phyloP scores from a whole-genome alignment of 805 yeast species.

The Suhomyces vadensis region DNA sequence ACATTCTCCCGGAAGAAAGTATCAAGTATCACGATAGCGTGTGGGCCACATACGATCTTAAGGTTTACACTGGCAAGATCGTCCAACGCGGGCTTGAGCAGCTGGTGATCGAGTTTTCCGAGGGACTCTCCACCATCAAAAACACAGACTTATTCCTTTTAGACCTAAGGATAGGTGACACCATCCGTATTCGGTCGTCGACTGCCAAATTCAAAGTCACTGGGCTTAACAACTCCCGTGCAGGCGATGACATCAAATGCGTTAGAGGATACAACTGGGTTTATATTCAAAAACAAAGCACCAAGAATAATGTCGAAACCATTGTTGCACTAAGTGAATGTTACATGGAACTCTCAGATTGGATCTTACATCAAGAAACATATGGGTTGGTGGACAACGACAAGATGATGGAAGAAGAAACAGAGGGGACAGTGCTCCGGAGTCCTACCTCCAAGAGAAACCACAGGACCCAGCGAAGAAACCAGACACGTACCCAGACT shows the following conservation, averaged over 20 bases:
- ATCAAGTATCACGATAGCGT: slow-evolving; percentile 36
- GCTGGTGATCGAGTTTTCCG: slow-evolving; percentile 42
- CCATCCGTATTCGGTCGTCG: slow-evolving; percentile 36
- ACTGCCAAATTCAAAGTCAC: slow-evolving; percentile 41
- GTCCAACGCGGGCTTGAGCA: slow-evolving; percentile 25
- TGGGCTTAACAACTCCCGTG: slow-evolving; percentile 35
- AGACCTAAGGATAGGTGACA: slow-evolving; percentile 61
- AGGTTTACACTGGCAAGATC: slow-evolving; percentile 52
- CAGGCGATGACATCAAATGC: slow-evolving; percentile 43
- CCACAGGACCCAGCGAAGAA: slow-evolving; percentile 3
- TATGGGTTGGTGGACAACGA: slow-evolving; percentile 24
- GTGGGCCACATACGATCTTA: slow-evolving; percentile 54
- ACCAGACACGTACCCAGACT: slow-evolving; percentile 1
- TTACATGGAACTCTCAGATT: slow-evolving; percentile 41
- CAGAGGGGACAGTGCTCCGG: not conserved
- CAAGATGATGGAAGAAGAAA: slow-evolving; percentile 15
- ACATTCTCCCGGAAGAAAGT: slow-evolving; percentile 2
- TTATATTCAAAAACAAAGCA: slow-evolving; percentile 27
- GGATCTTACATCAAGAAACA: slow-evolving; percentile 39
- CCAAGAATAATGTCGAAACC: slow-evolving; percentile 15
- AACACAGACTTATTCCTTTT: slow-evolving; percentile 44
- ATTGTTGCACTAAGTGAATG: slow-evolving; percentile 31
- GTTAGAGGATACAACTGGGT: slow-evolving; percentile 62
- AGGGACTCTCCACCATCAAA: slow-evolving; percentile 35
- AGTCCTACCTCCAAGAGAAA: slow-evolving; percentile 1